These are phyloP conservation scores for Eucalyptus shirleyi DNA, from an alignment of 345 rosid genomes.

Conservation along the genomic window DNA sequence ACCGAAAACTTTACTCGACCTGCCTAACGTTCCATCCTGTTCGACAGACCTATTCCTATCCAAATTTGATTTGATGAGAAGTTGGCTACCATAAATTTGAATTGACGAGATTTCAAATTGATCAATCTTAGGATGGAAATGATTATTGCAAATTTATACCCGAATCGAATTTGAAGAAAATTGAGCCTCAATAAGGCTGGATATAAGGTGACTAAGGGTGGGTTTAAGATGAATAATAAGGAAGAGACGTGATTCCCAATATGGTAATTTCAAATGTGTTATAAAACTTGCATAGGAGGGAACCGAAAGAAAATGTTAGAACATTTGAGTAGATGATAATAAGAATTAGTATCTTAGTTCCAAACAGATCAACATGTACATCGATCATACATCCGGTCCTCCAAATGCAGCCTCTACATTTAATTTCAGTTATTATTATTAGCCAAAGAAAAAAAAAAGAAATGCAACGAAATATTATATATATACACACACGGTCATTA, in stretches of 20 bases:
- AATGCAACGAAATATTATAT: no score
- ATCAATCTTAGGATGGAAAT: not conserved
- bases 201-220: not conserved
- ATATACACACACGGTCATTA: not conserved
- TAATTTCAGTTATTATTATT: no score
- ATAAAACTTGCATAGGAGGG: not conserved
- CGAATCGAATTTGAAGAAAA: not conserved
- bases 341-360: not conserved
- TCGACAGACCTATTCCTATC: not conserved
- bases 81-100: not conserved
- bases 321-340: not conserved
- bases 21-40: not conserved
- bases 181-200: not conserved
- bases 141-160: not conserved
- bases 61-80: not conserved
- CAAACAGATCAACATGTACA: not conserved
- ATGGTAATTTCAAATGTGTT: not conserved
- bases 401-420: not conserved
- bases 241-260: not conserved
- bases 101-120: not conserved
- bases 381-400: not conserved
- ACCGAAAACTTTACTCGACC: not conserved
- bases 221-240: not conserved
- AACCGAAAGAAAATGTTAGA: not conserved
- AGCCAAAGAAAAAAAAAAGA: not conserved